Percentiles rank a stretch among this genome's conserved stretches.
Conservation (phyloP, 2,329 filamentous ascomycete species). For the Raffaelea albimanens region DNA sequence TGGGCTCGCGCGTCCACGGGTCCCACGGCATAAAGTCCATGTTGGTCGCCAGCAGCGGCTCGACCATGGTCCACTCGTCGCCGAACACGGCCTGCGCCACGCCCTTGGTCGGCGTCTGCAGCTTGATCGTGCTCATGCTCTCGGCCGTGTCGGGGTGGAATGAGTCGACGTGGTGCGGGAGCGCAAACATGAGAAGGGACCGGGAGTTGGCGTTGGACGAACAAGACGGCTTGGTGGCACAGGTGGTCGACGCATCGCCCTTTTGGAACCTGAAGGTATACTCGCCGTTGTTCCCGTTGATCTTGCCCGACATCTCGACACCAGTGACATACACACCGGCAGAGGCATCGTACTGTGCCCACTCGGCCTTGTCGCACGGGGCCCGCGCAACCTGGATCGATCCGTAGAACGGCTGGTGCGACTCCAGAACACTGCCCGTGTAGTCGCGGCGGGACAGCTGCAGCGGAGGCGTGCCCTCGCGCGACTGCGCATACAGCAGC, state of each 20-base stretch:
- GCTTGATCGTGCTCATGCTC: conserved; percentile 42
- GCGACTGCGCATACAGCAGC: conserved; percentile 68
- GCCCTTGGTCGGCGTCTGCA: conserved; percentile 83
- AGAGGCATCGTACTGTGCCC: conserved; percentile 60
- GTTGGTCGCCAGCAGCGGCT: conserved; percentile 58
- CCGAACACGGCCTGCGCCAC: conserved; percentile 62
- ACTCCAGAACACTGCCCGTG: conserved; percentile 47
- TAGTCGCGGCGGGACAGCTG: conserved; percentile 61
- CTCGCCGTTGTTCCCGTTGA: conserved; percentile 35
- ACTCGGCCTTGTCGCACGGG: conserved; percentile 36
- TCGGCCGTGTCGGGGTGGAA: conserved; percentile 53
- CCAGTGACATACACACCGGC: conserved; percentile 65
- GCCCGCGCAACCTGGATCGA: conserved; percentile 78
- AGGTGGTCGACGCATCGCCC: conserved; percentile 40
- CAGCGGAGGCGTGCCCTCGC: conserved; percentile 44
- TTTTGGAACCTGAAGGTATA: conserved; percentile 72
- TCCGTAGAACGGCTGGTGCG: conserved; percentile 62
- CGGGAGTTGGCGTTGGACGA: conserved; percentile 19
- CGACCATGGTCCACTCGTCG: conserved; percentile 68
- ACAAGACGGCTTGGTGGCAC: no score
- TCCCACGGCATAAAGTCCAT: conserved; percentile 78
- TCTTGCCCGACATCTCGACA: conserved; percentile 50
- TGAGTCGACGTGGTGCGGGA: conserved; percentile 76
- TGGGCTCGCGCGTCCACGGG: conserved; percentile 34
- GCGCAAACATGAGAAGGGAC: conserved; percentile 70